Percentiles rank a stretch among this genome's conserved stretches.
Evolutionary conservation across 2,329 filamentous ascomycete species (phyloP).

Genomic region (Paramyrothecium roridum): DNA sequence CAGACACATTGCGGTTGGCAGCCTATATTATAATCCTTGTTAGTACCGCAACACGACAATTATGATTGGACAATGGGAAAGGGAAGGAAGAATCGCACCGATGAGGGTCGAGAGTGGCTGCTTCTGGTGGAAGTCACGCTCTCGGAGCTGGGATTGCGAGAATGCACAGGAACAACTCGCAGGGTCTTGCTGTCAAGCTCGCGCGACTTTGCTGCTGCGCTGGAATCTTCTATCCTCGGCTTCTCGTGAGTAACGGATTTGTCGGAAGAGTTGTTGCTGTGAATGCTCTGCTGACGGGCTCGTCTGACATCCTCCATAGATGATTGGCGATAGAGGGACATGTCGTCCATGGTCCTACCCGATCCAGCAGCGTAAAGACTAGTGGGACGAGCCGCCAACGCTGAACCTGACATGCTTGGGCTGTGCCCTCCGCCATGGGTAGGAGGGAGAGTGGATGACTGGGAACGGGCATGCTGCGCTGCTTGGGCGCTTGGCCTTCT

Average conservation of each 20-base stretch:
- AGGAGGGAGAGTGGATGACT: constrained; percentile 28
- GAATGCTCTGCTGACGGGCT: constrained; percentile 80
- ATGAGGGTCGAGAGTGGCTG: constrained; percentile 58
- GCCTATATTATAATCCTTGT: constrained; percentile 49
- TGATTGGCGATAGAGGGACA: constrained; percentile 55
- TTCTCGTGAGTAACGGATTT: constrained; percentile 16
- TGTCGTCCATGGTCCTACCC: constrained; percentile 64
- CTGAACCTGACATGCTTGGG: constrained; percentile 23
- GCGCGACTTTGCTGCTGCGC: constrained; percentile 1
- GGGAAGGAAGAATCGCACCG: constrained; percentile 51
- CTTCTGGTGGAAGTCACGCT: constrained; percentile 59
- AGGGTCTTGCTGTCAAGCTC: constrained; percentile 39
- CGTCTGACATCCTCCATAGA: constrained; percentile 68
- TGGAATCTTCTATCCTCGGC: not conserved
- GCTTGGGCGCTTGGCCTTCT: constrained; percentile 57
- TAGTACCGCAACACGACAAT: constrained; percentile 37
- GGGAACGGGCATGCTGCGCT: constrained; percentile 32
- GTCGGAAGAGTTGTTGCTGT: constrained; percentile 47
- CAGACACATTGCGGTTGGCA: constrained; percentile 55
- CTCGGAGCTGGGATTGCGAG: constrained; percentile 59
- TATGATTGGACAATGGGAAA: constrained; percentile 42
- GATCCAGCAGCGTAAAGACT: constrained; percentile 45
- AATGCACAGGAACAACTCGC: constrained; percentile 30
- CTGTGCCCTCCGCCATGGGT: constrained; percentile 22
- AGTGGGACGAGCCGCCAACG: constrained; percentile 45